Evolutionary conservation across 129 eudicot species (phyloP).

Genomic region (Tanacetum coccineum): DNA sequence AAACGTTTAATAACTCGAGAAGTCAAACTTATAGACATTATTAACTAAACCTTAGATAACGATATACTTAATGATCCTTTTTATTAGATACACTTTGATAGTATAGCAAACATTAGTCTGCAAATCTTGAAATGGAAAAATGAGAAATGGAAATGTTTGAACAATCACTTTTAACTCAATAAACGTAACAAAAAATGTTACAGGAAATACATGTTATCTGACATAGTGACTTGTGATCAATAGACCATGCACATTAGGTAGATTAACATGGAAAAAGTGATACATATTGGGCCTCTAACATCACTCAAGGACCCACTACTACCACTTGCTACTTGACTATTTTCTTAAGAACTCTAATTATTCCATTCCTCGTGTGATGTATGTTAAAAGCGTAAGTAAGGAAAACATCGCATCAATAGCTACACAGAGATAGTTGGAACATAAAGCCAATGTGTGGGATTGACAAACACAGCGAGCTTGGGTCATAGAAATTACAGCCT

Average conservation of each 20-base stretch:
- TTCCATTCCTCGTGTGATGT: slow-evolving; percentile 66
- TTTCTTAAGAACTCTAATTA: slow-evolving; percentile 24
- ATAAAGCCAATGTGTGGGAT: slow-evolving; percentile 55
- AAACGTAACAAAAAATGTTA: too few species aligned
- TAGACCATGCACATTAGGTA: slow-evolving; percentile 14
- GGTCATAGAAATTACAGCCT: slow-evolving; percentile 31
- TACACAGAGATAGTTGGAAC: too few species aligned
- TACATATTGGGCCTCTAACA: not conserved
- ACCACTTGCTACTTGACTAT: slow-evolving; percentile 21
- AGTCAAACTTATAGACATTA: too few species aligned
- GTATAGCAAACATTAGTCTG: too few species aligned
- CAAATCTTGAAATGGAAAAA: too few species aligned
- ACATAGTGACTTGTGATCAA: not conserved
- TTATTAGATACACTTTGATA: too few species aligned
- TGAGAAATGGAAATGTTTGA: too few species aligned
- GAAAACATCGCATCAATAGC: too few species aligned
- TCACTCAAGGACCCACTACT: slow-evolving; percentile 6
- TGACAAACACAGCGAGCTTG: slow-evolving; percentile 39
- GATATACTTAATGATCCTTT: too few species aligned
- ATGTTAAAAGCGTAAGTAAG: slow-evolving; percentile 41
- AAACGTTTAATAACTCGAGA: too few species aligned
- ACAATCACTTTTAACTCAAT: not conserved
- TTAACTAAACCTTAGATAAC: too few species aligned
- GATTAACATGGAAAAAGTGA: slow-evolving; percentile 19
- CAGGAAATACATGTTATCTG: not conserved